Evolutionary conservation across 1,284 basidiomycete species (phyloP).

Genomic region (Flammula alnicola): DNA sequence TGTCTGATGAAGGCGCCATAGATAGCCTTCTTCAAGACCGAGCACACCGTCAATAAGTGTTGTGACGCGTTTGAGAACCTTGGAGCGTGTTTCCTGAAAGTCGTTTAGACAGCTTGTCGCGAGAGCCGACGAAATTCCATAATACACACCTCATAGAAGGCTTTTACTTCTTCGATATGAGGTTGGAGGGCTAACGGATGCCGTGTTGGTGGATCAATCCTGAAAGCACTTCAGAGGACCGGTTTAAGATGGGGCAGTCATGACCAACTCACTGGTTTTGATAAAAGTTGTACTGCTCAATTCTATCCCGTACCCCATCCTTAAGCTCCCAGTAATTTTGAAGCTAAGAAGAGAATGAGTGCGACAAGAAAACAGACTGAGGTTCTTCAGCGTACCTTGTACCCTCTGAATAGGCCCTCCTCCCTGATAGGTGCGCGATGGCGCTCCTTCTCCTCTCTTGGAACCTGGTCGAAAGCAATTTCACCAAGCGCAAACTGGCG

Average conservation of each 20-base stretch:
- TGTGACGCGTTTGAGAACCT: constrained; percentile 34
- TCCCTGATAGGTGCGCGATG: constrained; percentile 40
- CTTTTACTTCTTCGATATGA: constrained; percentile 39
- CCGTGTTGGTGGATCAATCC: constrained; percentile 34
- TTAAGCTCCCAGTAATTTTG: constrained; percentile 38
- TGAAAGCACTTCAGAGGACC: constrained; percentile 8
- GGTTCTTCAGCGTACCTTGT: constrained; percentile 31
- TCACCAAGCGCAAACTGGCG: constrained; percentile 41
- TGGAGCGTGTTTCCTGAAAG: constrained; percentile 31
- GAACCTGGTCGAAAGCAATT: constrained; percentile 39
- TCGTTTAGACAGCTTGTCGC: neutral
- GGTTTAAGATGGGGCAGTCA: neutral
- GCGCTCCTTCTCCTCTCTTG: constrained; percentile 37
- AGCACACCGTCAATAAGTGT: constrained; percentile 36
- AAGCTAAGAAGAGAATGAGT: constrained; percentile 7
- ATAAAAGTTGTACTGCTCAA: constrained; percentile 44
- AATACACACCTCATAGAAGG: constrained; percentile 24
- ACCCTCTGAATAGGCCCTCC: constrained; percentile 43
- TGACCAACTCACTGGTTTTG: constrained; percentile 27
- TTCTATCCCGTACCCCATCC: constrained; percentile 40
- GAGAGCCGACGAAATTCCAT: neutral
- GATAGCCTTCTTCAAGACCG: constrained; percentile 37
- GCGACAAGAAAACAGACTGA: neutral
- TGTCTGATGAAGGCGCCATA: constrained; percentile 37
- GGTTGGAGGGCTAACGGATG: constrained; percentile 36